phyloP scores from a whole-genome alignment of 306 rosid genomes.

The Medicago truncatula region MtrunA17r5.0-ANR NC_053049.1:32124501-32125000 shows the following conservation, averaged over 20 bases:
- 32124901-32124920: neutral
- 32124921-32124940: slow-evolving; percentile 28
- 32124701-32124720: slow-evolving; percentile 83
- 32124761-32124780: slow-evolving; percentile 90
- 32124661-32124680: slow-evolving; percentile 77
- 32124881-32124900: slow-evolving; percentile 59
- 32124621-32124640: slow-evolving; percentile 35
- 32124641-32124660: slow-evolving; percentile 85
- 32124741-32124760: slow-evolving; percentile 72
- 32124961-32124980: slow-evolving; percentile 24
- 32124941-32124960: slow-evolving; percentile 27
- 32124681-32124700: slow-evolving; percentile 83
- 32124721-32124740: slow-evolving; percentile 64
- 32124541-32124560: slow-evolving; percentile 11
- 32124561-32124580: slow-evolving; percentile 20
- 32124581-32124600: slow-evolving; percentile 14
- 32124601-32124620: slow-evolving; percentile 35
- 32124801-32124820: slow-evolving; percentile 96
- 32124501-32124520: slow-evolving; percentile 8
- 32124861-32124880: slow-evolving; percentile 92
- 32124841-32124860: slow-evolving; percentile 90
- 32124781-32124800: slow-evolving; percentile 83
- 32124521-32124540: slow-evolving; percentile 24
- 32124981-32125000: slow-evolving; percentile 93
- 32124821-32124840: slow-evolving; percentile 93